Base-by-base conservation (phyloP, 306 rosid genomes). In the Malus asiatica region DNA sequence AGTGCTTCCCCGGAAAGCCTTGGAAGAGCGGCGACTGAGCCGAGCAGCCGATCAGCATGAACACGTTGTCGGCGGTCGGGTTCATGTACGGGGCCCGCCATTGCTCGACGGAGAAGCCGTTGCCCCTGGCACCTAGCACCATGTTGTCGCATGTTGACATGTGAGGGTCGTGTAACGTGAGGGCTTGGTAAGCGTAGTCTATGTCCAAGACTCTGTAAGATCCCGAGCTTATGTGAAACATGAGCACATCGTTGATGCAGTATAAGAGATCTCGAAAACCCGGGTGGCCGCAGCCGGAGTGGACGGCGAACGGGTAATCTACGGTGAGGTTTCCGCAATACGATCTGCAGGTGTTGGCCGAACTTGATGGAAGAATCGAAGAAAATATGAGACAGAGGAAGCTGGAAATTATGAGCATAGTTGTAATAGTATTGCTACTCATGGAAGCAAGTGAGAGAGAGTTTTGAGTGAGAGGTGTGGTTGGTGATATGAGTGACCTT, bases 31-130 rank as follows among this genome's bases (percentile, higher is more conserved):
- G 98, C 0, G 98, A 92, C 16, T 82, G 77, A 7, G 99, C 86
- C 1, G 99, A 96, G 80, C 99, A 96, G 0, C 98, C 96, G 53
- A 96, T 87, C 60, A 96, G 88, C 96, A 96, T 87, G 90, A 96
- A 96, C 23, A 93, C 89, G 67, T 92, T 96, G 77, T 96, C 98
- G 1, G 96, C 12, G 1, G 88, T 73, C 0, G 99, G 98, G 18
- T 78, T 89, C 89, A 96, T 84, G 85, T 90, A 92, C 0, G 96
- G 93, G 3, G 80, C 76, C 3, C 98, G 92, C 98, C 98, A 96
- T 1, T 90, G 83, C 74, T 96, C 99, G 4, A 96, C 62, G 0
- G 78, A 74, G 79, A 96, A 96, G 59, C 98, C 99, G 55, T 92
- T 96, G 35, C 98, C 97, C 48, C 30, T 72, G 48, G 84, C 70